Conservation (phyloP, 2,329 filamentous ascomycete species). For the Exophiala lecanii-corni region DNA sequence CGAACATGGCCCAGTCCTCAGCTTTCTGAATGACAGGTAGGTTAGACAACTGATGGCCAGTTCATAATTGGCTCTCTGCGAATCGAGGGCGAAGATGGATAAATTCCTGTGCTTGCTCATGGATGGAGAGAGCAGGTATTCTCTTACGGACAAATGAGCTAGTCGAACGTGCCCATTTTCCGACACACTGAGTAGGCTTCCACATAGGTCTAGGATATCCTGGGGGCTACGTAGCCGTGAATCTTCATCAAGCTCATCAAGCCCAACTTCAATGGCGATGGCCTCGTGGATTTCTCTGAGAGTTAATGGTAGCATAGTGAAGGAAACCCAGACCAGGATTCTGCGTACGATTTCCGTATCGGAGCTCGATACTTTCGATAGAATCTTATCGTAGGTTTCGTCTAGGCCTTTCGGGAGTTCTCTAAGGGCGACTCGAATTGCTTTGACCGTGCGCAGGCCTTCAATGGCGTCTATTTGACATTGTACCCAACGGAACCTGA, state of each 20-base stretch:
- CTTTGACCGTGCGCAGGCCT: constrained; percentile 18
- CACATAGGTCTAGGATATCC: constrained; percentile 23
- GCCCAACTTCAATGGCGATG: constrained; percentile 11
- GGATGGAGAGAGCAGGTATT: constrained; percentile 20
- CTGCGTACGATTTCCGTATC: constrained; percentile 6
- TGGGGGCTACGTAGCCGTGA: constrained; percentile 3
- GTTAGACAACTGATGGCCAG: constrained; percentile 5
- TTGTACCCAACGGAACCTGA: constrained; percentile 29
- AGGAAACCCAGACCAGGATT: constrained; percentile 11
- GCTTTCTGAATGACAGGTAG: constrained; percentile 3
- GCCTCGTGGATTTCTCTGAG: constrained; percentile 6
- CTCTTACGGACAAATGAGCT: constrained; percentile 26
- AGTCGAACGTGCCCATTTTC: constrained; percentile 15
- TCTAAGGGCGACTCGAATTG: constrained; percentile 19
- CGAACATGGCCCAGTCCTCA: constrained; percentile 3
- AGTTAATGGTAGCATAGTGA: constrained; percentile 2
- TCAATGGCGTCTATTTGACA: constrained; percentile 28
- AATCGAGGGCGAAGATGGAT: constrained; percentile 2
- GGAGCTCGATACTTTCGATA: constrained; percentile 1
- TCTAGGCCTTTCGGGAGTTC: constrained; percentile 26
- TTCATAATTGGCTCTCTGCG: neutral
- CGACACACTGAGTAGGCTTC: constrained; percentile 15
- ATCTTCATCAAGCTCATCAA: constrained; percentile 2
- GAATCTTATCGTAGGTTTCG: constrained; percentile 22
- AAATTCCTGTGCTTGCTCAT: neutral